Conservation (phyloP, 2,329 filamentous ascomycete genomes). For the Geoglossum cookeanum region DNA sequence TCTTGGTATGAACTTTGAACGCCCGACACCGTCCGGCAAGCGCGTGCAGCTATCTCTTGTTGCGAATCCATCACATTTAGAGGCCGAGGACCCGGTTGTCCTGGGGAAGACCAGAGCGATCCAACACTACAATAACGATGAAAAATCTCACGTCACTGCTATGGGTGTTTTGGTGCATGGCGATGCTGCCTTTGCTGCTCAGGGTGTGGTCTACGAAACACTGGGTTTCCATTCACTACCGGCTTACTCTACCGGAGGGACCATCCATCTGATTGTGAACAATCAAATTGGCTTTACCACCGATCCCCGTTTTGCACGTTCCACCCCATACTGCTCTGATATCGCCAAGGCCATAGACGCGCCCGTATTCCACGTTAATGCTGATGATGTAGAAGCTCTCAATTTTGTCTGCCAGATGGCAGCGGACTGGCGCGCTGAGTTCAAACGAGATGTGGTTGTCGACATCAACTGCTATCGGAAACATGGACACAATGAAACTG, state of each 20-base stretch:
- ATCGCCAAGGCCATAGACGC: constrained; percentile 98
- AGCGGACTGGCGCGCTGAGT: constrained; percentile 94
- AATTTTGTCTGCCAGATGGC: constrained; percentile 97
- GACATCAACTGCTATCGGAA: constrained; percentile 98
- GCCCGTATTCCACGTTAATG: constrained; percentile 97
- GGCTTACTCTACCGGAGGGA: constrained; percentile 91
- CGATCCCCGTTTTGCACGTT: constrained; percentile 90
- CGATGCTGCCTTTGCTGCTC: constrained; percentile 89
- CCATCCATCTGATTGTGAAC: constrained; percentile 93
- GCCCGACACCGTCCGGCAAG: constrained; percentile 93
- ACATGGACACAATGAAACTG: constrained; percentile 97
- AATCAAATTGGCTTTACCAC: constrained; percentile 99
- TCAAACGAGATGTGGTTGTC: constrained; percentile 95
- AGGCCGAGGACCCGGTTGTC: constrained; percentile 95
- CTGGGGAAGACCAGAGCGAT: constrained; percentile 95
- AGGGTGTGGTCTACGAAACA: constrained; percentile 96
- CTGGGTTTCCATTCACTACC: constrained; percentile 94
- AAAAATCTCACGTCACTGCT: constrained; percentile 68
- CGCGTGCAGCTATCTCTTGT: constrained; percentile 97
- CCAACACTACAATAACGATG: constrained; percentile 97
- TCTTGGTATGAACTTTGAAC: constrained; percentile 99
- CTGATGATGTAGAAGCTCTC: constrained; percentile 92
- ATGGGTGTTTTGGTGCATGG: constrained; percentile 95
- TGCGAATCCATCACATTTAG: constrained; percentile 93
- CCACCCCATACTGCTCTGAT: constrained; percentile 96